Base-by-base conservation (phyloP, 139 green algal species). In the Klebsormidium nitens region DNA sequence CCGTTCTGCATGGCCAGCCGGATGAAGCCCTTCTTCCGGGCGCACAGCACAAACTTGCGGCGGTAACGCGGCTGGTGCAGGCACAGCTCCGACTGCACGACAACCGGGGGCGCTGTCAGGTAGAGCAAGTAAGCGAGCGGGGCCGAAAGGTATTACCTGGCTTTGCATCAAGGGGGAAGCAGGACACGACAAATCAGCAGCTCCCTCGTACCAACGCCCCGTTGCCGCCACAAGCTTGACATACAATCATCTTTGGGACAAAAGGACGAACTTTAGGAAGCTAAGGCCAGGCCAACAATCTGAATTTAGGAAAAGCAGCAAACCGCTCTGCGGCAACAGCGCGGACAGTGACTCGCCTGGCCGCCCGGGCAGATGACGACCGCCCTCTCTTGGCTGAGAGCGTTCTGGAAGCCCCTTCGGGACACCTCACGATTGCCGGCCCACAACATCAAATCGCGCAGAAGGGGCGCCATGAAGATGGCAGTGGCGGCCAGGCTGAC, bases 381-480 rank as follows among this genome's bases (percentile, higher is more conserved):
- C 2, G 69, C 60, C 19, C 61, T 31, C 37, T 74, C 6, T 26
- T 74, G 31, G 0, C 28, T 55, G 0, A 85, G 59, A 5, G 72
- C 75, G 5, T 28, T 34, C 0, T 42, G 14, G 28, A 82, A 83
- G 8, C 46, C 50, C 5, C 35, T 48, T 28, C 49, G 50, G 11
- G 78, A 77, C n/a, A 81, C 79, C 11, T 66, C 49, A 26, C 70
- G 56, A 34, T 65, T 69, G 11, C 78, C 78, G 8, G 66, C 17
- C 75, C 67, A 78, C 60, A 79, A 64, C 28, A 72, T 31, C 26
- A 84, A 26, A 31, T 84, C 77, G 44, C 78, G 64, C 75, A 84
- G 59, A 37, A 84, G 55, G 19, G 78, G 78, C 23, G 83, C 71
- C 6, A 59, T 39, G 55, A 83, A 83, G 48, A 83, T 61, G 2